These are phyloP conservation scores for Schizosaccharomyces octosporus DNA, from an alignment of 805 yeast species.

Conservation along the genomic window DNA sequence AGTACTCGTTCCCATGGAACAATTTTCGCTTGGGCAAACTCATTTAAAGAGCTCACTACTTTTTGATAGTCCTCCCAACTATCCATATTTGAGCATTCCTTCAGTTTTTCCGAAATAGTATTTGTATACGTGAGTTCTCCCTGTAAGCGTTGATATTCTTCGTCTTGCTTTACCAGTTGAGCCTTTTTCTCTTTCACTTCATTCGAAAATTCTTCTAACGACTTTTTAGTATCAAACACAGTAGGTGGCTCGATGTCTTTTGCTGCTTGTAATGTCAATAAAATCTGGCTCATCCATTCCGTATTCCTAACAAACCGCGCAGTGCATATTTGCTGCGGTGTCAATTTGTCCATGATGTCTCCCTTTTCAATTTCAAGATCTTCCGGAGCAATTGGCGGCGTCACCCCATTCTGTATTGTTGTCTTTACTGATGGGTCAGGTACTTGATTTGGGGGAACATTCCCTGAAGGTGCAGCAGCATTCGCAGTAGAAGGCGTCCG, in stretches of 20 bases:
- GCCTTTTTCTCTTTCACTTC: background rate
- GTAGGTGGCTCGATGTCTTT: background rate
- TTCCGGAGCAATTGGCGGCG: background rate
- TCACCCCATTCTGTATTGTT: background rate
- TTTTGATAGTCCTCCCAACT: background rate
- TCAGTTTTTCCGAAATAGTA: background rate
- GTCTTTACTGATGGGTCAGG: background rate
- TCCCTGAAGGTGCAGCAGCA: background rate
- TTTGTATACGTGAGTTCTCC: background rate
- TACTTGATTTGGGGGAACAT: background rate
- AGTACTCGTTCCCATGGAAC: background rate
- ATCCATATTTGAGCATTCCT: background rate
- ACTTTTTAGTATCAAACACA: background rate
- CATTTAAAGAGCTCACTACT: background rate
- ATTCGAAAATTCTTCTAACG: background rate
- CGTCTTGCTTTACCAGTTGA: background rate
- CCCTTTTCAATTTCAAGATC: background rate
- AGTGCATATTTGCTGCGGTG: background rate
- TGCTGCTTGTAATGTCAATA: background rate
- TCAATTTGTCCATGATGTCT: background rate
- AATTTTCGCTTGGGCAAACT: background rate
- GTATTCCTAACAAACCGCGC: background rate
- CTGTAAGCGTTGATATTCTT: background rate
- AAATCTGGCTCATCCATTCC: background rate
- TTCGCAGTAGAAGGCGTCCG: background rate